These are phyloP conservation scores for Hygrocybe coccinea DNA, from an alignment of 768 basidiomycete species.

Conservation along the genomic window DNA sequence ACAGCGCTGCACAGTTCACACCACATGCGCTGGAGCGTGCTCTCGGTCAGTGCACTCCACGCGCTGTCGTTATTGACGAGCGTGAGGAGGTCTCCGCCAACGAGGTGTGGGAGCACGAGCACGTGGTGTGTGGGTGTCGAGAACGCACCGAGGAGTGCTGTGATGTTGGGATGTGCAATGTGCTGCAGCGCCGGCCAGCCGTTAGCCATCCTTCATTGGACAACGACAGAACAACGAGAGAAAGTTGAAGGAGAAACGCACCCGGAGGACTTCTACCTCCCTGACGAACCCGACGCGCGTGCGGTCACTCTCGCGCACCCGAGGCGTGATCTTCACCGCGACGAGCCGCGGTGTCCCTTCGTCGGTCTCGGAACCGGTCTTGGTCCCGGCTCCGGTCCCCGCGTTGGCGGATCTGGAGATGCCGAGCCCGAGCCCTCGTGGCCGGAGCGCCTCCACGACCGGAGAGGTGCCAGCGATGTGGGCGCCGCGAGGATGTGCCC, in stretches of 20 bases:
- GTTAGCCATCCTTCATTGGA: constrained; percentile 34
- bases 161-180: constrained; percentile 58
- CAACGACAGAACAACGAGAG: constrained; percentile 65
- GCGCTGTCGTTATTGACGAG: constrained; percentile 54
- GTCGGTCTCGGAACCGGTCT: neutral
- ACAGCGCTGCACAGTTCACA: constrained; percentile 73
- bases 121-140: constrained; percentile 70
- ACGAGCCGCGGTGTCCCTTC: neutral
- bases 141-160: constrained; percentile 61
- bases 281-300: constrained; percentile 7
- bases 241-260: constrained; percentile 43
- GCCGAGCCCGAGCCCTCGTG: too few relatives aligned
- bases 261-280: neutral
- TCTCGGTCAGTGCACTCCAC: constrained; percentile 25
- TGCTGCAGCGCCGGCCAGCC: constrained; percentile 41
- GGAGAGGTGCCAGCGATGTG: constrained; percentile 42
- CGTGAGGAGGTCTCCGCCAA: constrained; percentile 81
- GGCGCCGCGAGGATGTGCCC: neutral
- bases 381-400: too few relatives aligned
- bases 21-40: constrained; percentile 64
- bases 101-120: constrained; percentile 73
- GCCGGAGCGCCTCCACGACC: neutral
- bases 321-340: neutral
- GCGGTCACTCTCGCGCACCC: neutral
- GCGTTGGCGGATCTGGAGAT: neutral